phyloP scores from a whole-genome alignment of 352 stramenopile genomes.

The Phytophthora sp. region DNA sequence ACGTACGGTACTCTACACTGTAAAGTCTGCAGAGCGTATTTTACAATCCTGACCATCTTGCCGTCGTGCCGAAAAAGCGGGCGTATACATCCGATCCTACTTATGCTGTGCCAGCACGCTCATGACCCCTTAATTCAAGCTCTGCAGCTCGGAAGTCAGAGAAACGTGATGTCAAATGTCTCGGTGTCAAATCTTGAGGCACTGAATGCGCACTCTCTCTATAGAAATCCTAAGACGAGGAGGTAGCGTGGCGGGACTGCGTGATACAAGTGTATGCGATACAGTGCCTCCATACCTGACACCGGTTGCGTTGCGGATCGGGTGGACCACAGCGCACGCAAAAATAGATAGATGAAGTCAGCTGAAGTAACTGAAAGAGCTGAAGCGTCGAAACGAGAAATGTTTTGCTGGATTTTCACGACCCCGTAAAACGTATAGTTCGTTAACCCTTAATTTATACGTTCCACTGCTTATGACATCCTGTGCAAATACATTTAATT shows the following conservation, averaged over 20 bases:
- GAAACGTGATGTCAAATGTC: constrained; percentile 35
- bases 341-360: not conserved
- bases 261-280: constrained; percentile 20
- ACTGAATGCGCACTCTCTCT: constrained; percentile 16
- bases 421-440: not conserved
- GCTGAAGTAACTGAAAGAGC: not conserved
- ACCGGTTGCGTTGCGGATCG: not conserved
- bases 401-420: constrained; percentile 32
- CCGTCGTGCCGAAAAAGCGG: too few relatives aligned
- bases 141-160: constrained; percentile 13
- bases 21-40: too few relatives aligned
- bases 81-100: not conserved
- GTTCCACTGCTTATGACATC: too few relatives aligned
- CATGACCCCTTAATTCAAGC: constrained; percentile 6
- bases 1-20: too few relatives aligned
- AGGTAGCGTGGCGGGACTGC: constrained; percentile 2
- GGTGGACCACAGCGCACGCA: constrained; percentile 6
- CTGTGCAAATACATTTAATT: not conserved
- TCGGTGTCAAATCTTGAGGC: constrained; percentile 29
- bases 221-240: constrained; percentile 28
- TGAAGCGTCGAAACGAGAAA: constrained; percentile 8
- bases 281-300: constrained; percentile 1
- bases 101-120: constrained; percentile 12
- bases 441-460: too few relatives aligned
- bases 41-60: too few relatives aligned